These are phyloP conservation scores for Anethum foeniculum DNA, from an alignment of 140 eudicot species.

Conservation along the genomic window DNA sequence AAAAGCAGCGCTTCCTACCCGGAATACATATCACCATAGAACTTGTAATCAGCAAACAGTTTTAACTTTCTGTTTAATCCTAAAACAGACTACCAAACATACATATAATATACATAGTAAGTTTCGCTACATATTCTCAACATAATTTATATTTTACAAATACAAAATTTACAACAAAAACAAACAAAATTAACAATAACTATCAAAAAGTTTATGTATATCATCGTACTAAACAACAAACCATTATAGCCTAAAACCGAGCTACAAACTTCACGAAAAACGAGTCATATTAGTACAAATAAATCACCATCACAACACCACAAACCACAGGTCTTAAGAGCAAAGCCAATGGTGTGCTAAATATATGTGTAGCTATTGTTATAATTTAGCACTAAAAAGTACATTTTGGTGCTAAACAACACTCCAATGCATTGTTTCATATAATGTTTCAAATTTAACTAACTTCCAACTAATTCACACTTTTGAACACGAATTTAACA, in stretches of 20 bases:
- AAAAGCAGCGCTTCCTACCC: conserved; percentile 72
- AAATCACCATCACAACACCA: no score
- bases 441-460: no score
- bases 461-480: no score
- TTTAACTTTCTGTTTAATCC: neutral
- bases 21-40: neutral
- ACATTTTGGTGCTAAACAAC: no score
- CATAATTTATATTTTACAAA: no score
- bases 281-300: neutral
- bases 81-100: neutral
- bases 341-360: no score
- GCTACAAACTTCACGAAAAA: neutral
- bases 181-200: neutral
- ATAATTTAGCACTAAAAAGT: no score
- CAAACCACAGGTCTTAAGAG: neutral
- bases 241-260: neutral
- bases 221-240: neutral
- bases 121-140: neutral
- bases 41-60: neutral
- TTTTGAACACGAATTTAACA: no score
- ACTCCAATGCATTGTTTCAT: no score
- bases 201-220: neutral
- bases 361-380: no score
- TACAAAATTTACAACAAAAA: no score
- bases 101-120: neutral